Percentiles rank a stretch among this genome's conserved stretches.
These are phyloP conservation scores for Wickerhamomyces chambardii DNA, from an alignment of 805 yeast genomes.

Conservation along the genomic window DNA sequence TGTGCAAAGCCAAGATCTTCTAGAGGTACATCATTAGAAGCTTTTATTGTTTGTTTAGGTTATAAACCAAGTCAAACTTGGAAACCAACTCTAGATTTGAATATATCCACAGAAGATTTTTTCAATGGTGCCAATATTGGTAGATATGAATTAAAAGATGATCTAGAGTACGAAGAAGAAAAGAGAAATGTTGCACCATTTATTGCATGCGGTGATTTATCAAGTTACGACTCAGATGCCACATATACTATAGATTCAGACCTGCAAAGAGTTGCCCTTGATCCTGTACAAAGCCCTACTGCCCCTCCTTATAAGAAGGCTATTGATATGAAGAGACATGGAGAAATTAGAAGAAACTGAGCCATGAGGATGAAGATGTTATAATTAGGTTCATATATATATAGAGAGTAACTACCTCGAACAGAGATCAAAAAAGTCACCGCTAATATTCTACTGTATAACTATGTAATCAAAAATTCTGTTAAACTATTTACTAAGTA, in stretches of 20 bases:
- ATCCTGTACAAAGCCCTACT: slow-evolving; percentile 93
- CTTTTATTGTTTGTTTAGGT: slow-evolving; percentile 87
- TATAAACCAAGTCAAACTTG: slow-evolving; percentile 80
- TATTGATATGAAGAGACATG: slow-evolving; percentile 74
- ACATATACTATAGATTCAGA: slow-evolving; percentile 48
- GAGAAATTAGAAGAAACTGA: slow-evolving; percentile 32
- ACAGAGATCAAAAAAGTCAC: no score
- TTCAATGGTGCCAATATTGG: slow-evolving; percentile 59
- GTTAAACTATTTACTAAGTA: no score
- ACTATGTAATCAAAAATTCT: no score
- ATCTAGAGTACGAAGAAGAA: slow-evolving; percentile 40
- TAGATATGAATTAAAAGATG: slow-evolving; percentile 36
- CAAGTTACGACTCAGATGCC: slow-evolving; percentile 90
- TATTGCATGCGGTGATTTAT: slow-evolving; percentile 89
- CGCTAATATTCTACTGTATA: no score
- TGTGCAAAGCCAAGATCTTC: slow-evolving; percentile 97
- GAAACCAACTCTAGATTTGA: slow-evolving; percentile 56
- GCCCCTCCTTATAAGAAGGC: slow-evolving; percentile 97
- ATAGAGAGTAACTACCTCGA: no score
- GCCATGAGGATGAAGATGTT: no score
- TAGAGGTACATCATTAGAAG: slow-evolving; percentile 88
- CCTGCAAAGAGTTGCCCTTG: slow-evolving; percentile 41
- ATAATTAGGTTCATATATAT: no score
- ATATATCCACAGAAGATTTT: slow-evolving; percentile 70
- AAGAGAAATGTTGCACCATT: slow-evolving; percentile 82